Conservation (phyloP, 208 protist species). For the Trypanosoma scelopori region DNA sequence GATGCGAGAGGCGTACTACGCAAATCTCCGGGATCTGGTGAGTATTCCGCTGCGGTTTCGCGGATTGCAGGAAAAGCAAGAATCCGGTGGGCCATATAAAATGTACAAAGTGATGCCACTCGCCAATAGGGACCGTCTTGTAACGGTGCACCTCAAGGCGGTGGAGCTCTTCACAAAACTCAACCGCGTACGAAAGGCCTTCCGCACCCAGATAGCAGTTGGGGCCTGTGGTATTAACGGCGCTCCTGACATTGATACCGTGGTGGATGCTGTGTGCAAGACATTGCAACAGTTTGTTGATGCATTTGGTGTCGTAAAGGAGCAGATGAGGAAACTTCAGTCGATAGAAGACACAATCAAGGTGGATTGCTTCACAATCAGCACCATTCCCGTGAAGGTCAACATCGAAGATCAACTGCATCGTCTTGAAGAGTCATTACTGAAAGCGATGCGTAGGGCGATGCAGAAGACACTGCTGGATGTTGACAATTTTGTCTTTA, state of each 20-base stretch:
- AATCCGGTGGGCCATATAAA: slow-evolving; percentile 60
- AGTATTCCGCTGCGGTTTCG: slow-evolving; percentile 92
- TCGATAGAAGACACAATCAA: slow-evolving; percentile 89
- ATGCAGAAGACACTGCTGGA: slow-evolving; percentile 65
- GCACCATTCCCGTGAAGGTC: slow-evolving; percentile 89
- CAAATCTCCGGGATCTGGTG: slow-evolving; percentile 94
- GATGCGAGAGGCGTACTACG: slow-evolving; percentile 94
- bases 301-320: slow-evolving; percentile 90
- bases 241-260: slow-evolving; percentile 85
- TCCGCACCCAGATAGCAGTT: slow-evolving; percentile 84
- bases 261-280: slow-evolving; percentile 68
- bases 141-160: slow-evolving; percentile 90
- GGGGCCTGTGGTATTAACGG: slow-evolving; percentile 88
- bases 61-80: slow-evolving; percentile 85
- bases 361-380: slow-evolving; percentile 94
- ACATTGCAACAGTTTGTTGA: slow-evolving; percentile 64
- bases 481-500: slow-evolving; percentile 89
- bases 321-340: slow-evolving; percentile 78
- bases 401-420: slow-evolving; percentile 93
- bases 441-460: slow-evolving; percentile 78
- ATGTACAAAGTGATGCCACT: slow-evolving; percentile 92
- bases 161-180: slow-evolving; percentile 92
- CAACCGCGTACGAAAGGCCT: slow-evolving; percentile 81
- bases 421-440: slow-evolving; percentile 86
- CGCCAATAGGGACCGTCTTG: slow-evolving; percentile 80